A percentile compares a stretch with the other conserved stretches of the same genome.
phyloP scores from a whole-genome alignment of 225 moss, liverwort and hornwort genomes.

The Straminergon stramineum region DNA sequence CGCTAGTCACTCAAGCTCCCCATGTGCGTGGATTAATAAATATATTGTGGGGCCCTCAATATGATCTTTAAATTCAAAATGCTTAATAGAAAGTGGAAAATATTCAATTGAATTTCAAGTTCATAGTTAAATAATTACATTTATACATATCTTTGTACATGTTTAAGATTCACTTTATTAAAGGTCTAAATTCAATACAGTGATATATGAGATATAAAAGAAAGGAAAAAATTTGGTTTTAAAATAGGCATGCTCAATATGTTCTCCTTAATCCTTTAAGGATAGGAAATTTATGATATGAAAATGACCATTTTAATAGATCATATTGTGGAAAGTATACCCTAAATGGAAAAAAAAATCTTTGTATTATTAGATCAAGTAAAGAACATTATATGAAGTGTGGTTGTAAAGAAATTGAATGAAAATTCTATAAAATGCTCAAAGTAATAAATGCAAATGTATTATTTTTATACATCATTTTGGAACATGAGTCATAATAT shows the following conservation, averaged over 20 bases:
- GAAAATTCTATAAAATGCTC: neutral
- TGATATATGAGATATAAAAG: neutral
- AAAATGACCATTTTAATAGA: neutral
- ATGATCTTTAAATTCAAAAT: neutral
- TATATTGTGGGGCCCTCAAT: neutral
- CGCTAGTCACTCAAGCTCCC: neutral
- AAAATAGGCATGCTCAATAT: rapidly evolving
- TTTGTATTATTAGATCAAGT: neutral
- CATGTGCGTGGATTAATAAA: neutral
- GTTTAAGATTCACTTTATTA: neutral
- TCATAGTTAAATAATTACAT: neutral
- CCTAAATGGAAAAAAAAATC: neutral
- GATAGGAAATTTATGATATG: neutral
- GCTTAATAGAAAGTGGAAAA: neutral
- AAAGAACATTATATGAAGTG: neutral
- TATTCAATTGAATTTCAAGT: neutral
- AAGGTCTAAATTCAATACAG: neutral
- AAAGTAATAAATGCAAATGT: neutral
- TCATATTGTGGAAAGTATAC: neutral
- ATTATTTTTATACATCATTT: neutral
- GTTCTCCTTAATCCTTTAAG: neutral
- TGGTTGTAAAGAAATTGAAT: neutral
- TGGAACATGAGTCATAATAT: neutral
- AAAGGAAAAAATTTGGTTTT: neutral
- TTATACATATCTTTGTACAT: neutral